Evolutionary conservation across 306 rosid genomes (phyloP).

Genomic region (Ormosia emarginata): DNA sequence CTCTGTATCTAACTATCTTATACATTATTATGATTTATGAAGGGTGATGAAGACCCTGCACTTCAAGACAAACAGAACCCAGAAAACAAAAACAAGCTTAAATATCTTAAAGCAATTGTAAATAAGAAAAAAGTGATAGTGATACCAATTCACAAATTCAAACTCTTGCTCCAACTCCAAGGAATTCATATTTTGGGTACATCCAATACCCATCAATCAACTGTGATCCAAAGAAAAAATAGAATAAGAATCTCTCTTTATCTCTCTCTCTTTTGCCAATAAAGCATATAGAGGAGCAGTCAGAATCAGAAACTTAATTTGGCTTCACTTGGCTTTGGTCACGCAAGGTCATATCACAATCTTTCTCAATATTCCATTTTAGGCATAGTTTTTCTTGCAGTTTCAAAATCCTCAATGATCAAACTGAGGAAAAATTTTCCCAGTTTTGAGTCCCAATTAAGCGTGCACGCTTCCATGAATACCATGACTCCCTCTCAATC

Average conservation of each 20-base stretch:
- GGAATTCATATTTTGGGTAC: neutral
- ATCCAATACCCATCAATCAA: constrained; percentile 12
- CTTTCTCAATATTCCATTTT: constrained; percentile 36
- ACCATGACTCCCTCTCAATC: constrained; percentile 4
- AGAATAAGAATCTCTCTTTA: neutral
- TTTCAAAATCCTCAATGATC: constrained; percentile 6
- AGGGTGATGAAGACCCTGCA: neutral
- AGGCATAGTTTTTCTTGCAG: neutral
- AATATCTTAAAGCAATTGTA: neutral
- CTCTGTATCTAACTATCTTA: neutral
- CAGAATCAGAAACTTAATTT: constrained; percentile 10
- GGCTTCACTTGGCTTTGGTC: constrained; percentile 14
- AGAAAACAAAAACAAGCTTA: neutral
- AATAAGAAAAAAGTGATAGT: neutral
- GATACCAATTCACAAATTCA: neutral
- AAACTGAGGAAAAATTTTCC: neutral
- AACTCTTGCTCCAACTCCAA: neutral
- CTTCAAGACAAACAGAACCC: neutral
- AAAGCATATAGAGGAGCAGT: constrained; percentile 19
- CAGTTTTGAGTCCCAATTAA: constrained; percentile 2
- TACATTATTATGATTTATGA: neutral
- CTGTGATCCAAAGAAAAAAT: neutral
- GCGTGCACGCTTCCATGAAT: constrained; percentile 40
- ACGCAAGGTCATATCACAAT: constrained; percentile 41
- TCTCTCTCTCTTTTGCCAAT: neutral